These are phyloP conservation scores for Lactarius quietus DNA, from an alignment of 768 basidiomycete genomes.

Conservation along the genomic window DNA sequence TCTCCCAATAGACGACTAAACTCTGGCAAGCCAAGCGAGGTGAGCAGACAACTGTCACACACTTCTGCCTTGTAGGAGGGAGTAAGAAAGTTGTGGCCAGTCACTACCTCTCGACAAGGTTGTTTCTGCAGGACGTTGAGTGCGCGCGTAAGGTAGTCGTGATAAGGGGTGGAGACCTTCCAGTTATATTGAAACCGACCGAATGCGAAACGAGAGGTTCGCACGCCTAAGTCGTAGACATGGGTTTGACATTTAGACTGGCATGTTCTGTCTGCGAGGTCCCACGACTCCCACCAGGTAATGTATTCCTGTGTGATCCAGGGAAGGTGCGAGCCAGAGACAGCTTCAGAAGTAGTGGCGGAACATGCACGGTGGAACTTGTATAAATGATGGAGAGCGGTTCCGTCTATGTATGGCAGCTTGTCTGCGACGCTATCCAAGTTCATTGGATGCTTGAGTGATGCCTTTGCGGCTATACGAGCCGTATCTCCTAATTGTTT, in stretches of 20 bases:
- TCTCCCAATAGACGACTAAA: no score
- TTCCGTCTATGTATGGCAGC: not conserved
- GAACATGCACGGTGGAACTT: slow-evolving; percentile 11
- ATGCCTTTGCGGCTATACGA: slow-evolving; percentile 11
- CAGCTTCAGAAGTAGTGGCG: not conserved
- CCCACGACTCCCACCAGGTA: not conserved
- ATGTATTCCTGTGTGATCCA: not conserved
- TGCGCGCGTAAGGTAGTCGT: no score
- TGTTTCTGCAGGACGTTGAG: no score
- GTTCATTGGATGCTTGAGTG: not conserved
- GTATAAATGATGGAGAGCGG: not conserved
- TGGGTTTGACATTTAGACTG: no score
- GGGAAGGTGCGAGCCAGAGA: not conserved
- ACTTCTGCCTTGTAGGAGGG: no score
- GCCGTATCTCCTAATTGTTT: not conserved
- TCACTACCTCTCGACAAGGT: no score
- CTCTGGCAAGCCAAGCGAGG: no score
- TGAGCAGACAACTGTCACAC: no score
- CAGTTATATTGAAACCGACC: not conserved
- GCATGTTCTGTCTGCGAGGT: not conserved
- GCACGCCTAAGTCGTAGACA: no score
- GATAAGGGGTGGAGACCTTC: not conserved
- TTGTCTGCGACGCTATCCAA: not conserved
- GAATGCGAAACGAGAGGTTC: no score
- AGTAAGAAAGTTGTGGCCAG: no score